Evolutionary conservation across 306 rosid species (phyloP), one percentile per base, ranked within the genome.

Genomic region (Ormosia semicastrata): DNA sequence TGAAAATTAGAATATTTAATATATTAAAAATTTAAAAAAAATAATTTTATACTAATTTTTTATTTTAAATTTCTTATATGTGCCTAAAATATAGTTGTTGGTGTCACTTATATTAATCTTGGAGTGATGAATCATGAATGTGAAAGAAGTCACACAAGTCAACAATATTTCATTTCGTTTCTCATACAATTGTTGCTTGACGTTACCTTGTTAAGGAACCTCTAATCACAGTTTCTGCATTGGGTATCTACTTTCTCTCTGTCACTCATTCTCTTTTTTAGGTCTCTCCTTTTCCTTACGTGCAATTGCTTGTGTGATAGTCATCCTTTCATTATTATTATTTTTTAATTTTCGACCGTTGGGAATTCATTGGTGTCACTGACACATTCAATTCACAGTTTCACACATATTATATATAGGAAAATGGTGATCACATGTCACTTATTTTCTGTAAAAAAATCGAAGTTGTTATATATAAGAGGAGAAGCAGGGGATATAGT

Each of bases 171-270:
- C 47, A 8, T 60, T 15, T 9, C 37, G n/a, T 3, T 36, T 36
- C 40, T 36, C 40, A 36, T 57, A n/a, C 10, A 18, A 14, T 63
- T 34, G 39, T 9, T 2, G 8, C 65, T 50, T 8, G 12, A 13
- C 34, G 14, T 37, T 64, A 39, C 43, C 10, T 78, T 54, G 15
- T 29, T 64, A 24, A 13, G 71, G 66, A 80, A 40, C 43, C 56
- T 59, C 47, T 63, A 10, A 66, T 65, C 82, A 81, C 71, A 76
- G 12, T 7, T 62, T 80, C 11, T 62, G 58, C 65, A 17, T 53
- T 60, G 58, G 29, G 65, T n/a, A 85, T 30, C 80, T 80, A 62
- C 82, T 52, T 32, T 67, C 58, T 75, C 34, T 12, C 73, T 29
- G 4, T n/a, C 37, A 47, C 18, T 44, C 53, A 36, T 63, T 66